These are phyloP conservation scores for Candida orba DNA, from an alignment of 805 yeast species.

Conservation along the genomic window DNA sequence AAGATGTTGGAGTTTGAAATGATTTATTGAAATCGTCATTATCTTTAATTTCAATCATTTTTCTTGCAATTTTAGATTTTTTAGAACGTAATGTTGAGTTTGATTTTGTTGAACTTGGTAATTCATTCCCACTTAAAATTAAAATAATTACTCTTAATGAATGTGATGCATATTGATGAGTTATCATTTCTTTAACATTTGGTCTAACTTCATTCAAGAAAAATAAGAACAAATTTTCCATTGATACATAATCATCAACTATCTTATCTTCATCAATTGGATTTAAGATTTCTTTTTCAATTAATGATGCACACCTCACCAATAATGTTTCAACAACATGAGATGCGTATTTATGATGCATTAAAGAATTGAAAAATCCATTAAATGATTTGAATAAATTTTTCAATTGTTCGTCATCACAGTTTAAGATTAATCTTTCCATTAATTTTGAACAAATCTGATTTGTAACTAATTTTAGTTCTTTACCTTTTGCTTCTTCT, in stretches of 20 bases:
- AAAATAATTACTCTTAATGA: constrained; percentile 67
- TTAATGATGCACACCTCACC: constrained; percentile 63
- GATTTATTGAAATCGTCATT: constrained; percentile 60
- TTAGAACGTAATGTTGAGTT: constrained; percentile 76
- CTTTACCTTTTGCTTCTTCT: constrained; percentile 84
- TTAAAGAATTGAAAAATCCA: constrained; percentile 68
- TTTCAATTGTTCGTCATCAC: constrained; percentile 59
- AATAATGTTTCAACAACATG: constrained; percentile 87
- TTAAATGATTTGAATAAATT: constrained; percentile 57
- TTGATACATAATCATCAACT: constrained; percentile 38
- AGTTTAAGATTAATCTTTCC: constrained; percentile 73
- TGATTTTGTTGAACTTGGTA: constrained; percentile 65
- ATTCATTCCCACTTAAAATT: constrained; percentile 66
- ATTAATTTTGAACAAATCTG: constrained; percentile 91
- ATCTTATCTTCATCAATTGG: constrained; percentile 30
- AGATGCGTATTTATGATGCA: constrained; percentile 86
- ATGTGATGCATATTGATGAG: constrained; percentile 84
- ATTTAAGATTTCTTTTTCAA: constrained; percentile 63
- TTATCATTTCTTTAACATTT: constrained; percentile 48
- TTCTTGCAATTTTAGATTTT: constrained; percentile 81
- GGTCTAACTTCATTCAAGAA: constrained; percentile 66
- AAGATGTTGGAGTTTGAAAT: constrained; percentile 64
- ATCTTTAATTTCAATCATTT: constrained; percentile 84
- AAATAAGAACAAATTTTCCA: constrained; percentile 59
- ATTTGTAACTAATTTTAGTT: constrained; percentile 84